Conservation (phyloP, 352 stramenopile genomes). For the Phytophthora syringae region DNA sequence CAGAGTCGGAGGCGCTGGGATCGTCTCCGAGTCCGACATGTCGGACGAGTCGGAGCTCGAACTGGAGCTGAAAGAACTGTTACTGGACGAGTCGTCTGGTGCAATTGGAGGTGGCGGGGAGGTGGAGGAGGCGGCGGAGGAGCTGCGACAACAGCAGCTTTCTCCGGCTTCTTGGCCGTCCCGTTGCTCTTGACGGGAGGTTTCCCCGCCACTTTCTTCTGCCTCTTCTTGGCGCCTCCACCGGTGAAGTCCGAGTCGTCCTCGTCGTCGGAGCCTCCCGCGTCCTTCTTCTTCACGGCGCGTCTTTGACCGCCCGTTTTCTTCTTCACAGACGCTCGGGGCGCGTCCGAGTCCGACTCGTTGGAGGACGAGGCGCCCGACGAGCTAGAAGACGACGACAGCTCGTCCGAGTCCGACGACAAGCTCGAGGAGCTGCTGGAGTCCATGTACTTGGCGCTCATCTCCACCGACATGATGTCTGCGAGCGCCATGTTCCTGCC, state of each 20-base stretch:
- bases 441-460: slow-evolving; percentile 78
- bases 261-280: slow-evolving; percentile 32
- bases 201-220: slow-evolving; percentile 32
- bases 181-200: slow-evolving; percentile 28
- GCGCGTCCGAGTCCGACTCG: slow-evolving; percentile 43
- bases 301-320: slow-evolving; percentile 16
- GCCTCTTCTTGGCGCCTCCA: slow-evolving; percentile 23
- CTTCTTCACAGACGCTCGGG: slow-evolving; percentile 31
- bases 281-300: slow-evolving; percentile 3
- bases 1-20: slow-evolving; percentile 33
- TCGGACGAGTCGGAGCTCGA: slow-evolving; percentile 63
- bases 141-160: slow-evolving; percentile 8
- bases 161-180: slow-evolving; percentile 29
- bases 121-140: slow-evolving; percentile 37
- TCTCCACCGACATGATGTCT: slow-evolving; percentile 79
- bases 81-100: slow-evolving; percentile 48
- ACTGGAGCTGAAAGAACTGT: slow-evolving; percentile 57
- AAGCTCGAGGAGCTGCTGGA: slow-evolving; percentile 82
- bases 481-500: slow-evolving; percentile 59
- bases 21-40: slow-evolving; percentile 47
- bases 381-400: slow-evolving; percentile 51
- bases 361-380: slow-evolving; percentile 47
- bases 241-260: slow-evolving; percentile 35
- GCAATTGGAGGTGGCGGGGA: slow-evolving; percentile 42
- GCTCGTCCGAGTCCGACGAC: slow-evolving; percentile 74